Evolutionary conservation across 108 stramenopile genomes (phyloP).

Genomic region (Nitzschia palea): DNA sequence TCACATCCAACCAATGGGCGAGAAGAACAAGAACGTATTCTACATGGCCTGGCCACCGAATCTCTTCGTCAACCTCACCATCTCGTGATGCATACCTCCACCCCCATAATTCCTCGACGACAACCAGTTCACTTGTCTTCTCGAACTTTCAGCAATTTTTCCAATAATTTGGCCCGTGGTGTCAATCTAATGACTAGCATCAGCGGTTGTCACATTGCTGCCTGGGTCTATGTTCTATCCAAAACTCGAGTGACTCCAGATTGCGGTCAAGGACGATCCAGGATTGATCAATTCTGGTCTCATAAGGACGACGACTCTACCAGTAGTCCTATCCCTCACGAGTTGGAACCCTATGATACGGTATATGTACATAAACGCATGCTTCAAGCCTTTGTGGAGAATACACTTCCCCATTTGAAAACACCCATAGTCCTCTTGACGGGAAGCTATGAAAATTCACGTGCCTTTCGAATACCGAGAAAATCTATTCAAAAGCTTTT

Average conservation of each 20-base stretch:
- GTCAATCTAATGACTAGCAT: constrained; percentile 4
- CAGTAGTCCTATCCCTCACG: neutral
- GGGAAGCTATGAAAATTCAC: constrained; percentile 2
- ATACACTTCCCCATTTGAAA: neutral
- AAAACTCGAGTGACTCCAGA: neutral
- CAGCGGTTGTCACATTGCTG: constrained; percentile 14
- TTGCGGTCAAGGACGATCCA: neutral
- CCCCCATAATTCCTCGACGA: too few relatives aligned
- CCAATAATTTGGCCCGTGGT: neutral
- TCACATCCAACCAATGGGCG: too few relatives aligned
- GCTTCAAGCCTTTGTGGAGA: constrained; percentile 4
- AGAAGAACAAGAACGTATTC: too few relatives aligned
- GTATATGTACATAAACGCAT: neutral
- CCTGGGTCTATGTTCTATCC: constrained; percentile 7
- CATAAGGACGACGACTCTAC: neutral
- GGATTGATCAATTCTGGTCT: neutral
- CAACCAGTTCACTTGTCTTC: too few relatives aligned
- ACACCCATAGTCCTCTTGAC: constrained; percentile 3
- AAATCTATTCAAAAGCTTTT: neutral
- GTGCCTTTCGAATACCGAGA: neutral
- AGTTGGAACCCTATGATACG: constrained; percentile 8
- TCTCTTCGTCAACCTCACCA: too few relatives aligned
- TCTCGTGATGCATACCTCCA: too few relatives aligned
- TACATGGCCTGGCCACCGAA: too few relatives aligned
- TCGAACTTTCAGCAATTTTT: constrained; percentile 5